Base-by-base conservation (phyloP, 2,329 filamentous ascomycete genomes). In the Arthrobotrys musiformis region DNA sequence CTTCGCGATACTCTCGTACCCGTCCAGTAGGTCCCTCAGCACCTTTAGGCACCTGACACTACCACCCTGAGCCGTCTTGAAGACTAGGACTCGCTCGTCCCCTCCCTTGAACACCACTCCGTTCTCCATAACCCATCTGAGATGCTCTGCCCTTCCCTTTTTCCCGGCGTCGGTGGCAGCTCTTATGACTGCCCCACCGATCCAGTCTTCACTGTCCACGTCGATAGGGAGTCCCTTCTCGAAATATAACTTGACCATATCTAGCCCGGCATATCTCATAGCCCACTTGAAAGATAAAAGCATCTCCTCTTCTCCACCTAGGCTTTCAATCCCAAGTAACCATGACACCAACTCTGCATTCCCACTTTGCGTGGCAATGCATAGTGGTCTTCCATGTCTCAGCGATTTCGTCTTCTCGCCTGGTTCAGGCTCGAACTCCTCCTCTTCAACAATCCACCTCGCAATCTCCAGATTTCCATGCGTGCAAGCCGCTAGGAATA, bases 201-300 rank as follows among this genome's bases (percentile, higher is more conserved):
- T 19, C 68, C 60, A 64, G 2, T 30, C 22, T 2, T 56, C 19
- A 1, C 15, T 11, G 3, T 60, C 28, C 1, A 19, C n/a, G 19
- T 72, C 68, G 40, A 73, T 19, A 6, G 48, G 60, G 17, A 73
- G 26, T 0, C 69, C 69, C 15, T 54, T 67, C 30, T 73, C 42
- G 15, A 73, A 73, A 52, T 66, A 73, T 9, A 73, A 17, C 26
- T 66, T 28, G 22, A 73, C 50, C 69, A 73, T 73, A 44, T 73
- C 69, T 22, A 66, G 5, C 1, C 50, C 61, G 0, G 61, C 69
- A 44, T 73, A 73, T 46, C 42, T 60, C 48, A 46, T 52, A 11
- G 69, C 69, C 69, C 69, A 73, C 19, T 73, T 61, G 33, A 73
- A 73, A 19, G 61, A 66, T 4, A 73, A 28, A 2, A 48, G n/a